phyloP scores from a whole-genome alignment of 768 basidiomycete species.

The Russula vinacea region DNA sequence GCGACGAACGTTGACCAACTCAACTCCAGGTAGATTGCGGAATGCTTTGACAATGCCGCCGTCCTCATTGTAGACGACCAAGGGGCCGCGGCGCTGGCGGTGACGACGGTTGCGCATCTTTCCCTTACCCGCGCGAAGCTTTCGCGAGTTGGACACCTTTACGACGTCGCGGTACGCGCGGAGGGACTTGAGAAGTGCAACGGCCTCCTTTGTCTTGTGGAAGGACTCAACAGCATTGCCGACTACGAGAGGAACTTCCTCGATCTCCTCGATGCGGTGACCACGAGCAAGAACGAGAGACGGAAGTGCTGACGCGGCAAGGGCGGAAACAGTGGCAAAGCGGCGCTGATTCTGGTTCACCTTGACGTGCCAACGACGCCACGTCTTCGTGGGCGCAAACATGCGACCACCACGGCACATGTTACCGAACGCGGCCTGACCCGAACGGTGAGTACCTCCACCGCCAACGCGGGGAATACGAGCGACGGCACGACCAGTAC shows the following conservation, averaged over 20 bases:
- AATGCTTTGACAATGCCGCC: slow-evolving; percentile 97
- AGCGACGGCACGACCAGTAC: slow-evolving; percentile 99
- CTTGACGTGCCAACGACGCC: slow-evolving; percentile 99
- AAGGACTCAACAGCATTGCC: slow-evolving; percentile 75
- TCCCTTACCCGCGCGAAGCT: slow-evolving; percentile 94
- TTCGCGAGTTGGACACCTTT: slow-evolving; percentile 97
- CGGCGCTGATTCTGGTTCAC: slow-evolving; percentile 99
- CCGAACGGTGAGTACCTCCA: slow-evolving; percentile 97
- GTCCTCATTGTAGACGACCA: slow-evolving; percentile 96
- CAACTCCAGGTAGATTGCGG: slow-evolving; percentile 98
- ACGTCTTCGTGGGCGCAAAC: slow-evolving; percentile 99
- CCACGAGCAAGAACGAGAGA: slow-evolving; percentile 98
- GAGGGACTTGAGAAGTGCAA: slow-evolving; percentile 86
- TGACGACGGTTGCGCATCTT: slow-evolving; percentile 96
- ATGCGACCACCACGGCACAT: slow-evolving; percentile 99
- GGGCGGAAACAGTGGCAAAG: slow-evolving; percentile 94
- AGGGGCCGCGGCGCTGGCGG: slow-evolving; percentile 95
- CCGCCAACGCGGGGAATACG: slow-evolving; percentile 99
- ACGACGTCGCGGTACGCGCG: slow-evolving; percentile 88
- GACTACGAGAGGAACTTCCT: slow-evolving; percentile 95
- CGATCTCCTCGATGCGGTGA: slow-evolving; percentile 95
- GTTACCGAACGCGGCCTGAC: slow-evolving; percentile 99
- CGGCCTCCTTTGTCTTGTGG: slow-evolving; percentile 96
- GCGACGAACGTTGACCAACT: slow-evolving; percentile 88
- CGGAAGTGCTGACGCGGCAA: slow-evolving; percentile 95